A percentile compares a stretch with the other conserved stretches of the same genome.
Conservation (phyloP, 768 basidiomycete species). For the Psilocybe tampanensis region DNA sequence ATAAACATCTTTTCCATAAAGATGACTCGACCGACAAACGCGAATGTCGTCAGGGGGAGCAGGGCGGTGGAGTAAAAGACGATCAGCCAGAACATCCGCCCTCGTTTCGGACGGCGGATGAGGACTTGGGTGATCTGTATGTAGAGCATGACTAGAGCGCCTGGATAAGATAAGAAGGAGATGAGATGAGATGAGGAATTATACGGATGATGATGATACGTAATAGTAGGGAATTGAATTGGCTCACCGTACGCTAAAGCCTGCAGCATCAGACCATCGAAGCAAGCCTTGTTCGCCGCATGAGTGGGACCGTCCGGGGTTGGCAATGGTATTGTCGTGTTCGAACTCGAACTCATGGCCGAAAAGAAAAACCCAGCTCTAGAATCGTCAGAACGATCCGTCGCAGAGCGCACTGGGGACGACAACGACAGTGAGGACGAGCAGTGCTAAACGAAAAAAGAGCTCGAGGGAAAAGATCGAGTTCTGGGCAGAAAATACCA, state of each 20-base stretch:
- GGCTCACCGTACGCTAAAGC: slow-evolving; percentile 36
- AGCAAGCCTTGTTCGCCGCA: slow-evolving; percentile 27
- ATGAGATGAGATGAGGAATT: too few relatives aligned
- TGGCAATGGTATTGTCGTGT: not conserved
- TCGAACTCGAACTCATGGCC: not conserved
- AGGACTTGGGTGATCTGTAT: slow-evolving; percentile 39
- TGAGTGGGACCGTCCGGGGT: not conserved
- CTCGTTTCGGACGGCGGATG: slow-evolving; percentile 36
- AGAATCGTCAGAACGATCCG: not conserved
- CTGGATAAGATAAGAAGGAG: too few relatives aligned
- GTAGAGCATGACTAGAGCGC: slow-evolving; percentile 41
- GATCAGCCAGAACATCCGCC: slow-evolving; percentile 35
- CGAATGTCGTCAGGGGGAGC: slow-evolving; percentile 32
- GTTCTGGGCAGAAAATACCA: not conserved
- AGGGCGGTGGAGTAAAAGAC: slow-evolving; percentile 33
- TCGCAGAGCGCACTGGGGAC: not conserved
- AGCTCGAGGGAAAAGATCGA: slow-evolving; percentile 4
- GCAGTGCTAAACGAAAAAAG: not conserved
- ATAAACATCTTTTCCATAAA: slow-evolving; percentile 34
- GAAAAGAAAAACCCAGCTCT: too few relatives aligned
- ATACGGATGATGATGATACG: not conserved
- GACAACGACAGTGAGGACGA: not conserved
- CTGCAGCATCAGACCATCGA: slow-evolving; percentile 35
- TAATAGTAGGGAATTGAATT: not conserved
- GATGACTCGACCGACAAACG: slow-evolving; percentile 32